Evolutionary conservation across 1,284 basidiomycete species (phyloP), one percentile per base, ranked within the genome.

Genomic region (Fomitiporia mediterranea): DNA sequence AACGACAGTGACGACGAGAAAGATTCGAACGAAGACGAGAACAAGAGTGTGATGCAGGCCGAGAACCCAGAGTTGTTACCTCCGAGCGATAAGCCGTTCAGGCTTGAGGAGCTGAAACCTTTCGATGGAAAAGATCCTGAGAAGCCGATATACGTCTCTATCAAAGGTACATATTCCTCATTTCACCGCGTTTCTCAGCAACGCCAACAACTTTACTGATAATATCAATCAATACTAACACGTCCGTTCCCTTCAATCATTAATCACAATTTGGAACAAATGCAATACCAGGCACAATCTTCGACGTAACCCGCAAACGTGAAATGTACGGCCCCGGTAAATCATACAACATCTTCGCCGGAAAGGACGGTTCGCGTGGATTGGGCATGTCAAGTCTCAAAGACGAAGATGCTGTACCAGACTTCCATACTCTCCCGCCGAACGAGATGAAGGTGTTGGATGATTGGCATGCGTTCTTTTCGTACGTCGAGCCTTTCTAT

Each of bases 311-410:
- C 0, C 75, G 75, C 53, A 94, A 93, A 67, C 72, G 74, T 13
- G 91, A 95, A 60, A 87, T 91, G 61, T 96, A 96, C 63, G 90
- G 91, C 35, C 72, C 74, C 25, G 88, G 82, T 7, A 73, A 76
- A 39, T 83, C 85, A 4, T 91, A 91, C 69, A 80, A 81, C 62
- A 68, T 89, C 19, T 90, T 91, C 65, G 84, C 94, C 8, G 95
- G 94, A 43, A 97, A 93, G 73, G 96, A 98, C 65, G 96, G 84
- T 0, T 91, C 88, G 30, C 82, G 77, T 60, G 92, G 87, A 0
- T 74, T 95, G 1, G 92, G 91, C 15, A 82, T 85, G 80, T 95
- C 91, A 35, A 94, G 89, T 64, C 74, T 98, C 64, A 93, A 94
- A 62, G 73, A 78, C 3, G 90, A 94, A 69, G 88, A 98, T 67